Evolutionary conservation across 257 asterid species (phyloP).

Genomic region (Nicotiana attenuata): DNA sequence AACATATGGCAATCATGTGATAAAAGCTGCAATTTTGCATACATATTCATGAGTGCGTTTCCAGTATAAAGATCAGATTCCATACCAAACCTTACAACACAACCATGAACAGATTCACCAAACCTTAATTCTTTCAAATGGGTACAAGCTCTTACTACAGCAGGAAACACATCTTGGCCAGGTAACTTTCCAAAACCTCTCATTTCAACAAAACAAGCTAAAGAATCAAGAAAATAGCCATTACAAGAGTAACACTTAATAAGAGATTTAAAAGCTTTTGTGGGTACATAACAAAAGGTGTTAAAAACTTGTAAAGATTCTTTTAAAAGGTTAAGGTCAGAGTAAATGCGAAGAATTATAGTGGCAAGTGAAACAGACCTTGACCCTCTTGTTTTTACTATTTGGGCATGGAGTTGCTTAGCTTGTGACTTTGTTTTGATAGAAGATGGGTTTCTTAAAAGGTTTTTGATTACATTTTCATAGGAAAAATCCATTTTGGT

Average conservation of each 20-base stretch:
- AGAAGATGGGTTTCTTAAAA: constrained; percentile 35
- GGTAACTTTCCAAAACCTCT: constrained; percentile 58
- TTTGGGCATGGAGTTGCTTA: constrained; percentile 77
- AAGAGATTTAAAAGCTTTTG: constrained; percentile 74
- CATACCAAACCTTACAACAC: constrained; percentile 56
- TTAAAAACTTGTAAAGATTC: constrained; percentile 48
- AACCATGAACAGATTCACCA: constrained; percentile 78
- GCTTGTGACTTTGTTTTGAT: constrained; percentile 70
- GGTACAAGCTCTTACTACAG: constrained; percentile 63
- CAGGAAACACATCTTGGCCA: constrained; percentile 72
- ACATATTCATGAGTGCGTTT: constrained; percentile 87
- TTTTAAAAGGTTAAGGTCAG: constrained; percentile 55
- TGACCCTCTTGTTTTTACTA: constrained; percentile 37
- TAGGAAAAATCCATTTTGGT: constrained; percentile 29
- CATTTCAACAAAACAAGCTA: constrained; percentile 57
- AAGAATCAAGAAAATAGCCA: constrained; percentile 46
- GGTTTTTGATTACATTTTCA: constrained; percentile 21
- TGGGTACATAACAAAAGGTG: constrained; percentile 36
- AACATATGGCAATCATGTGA: constrained; percentile 25
- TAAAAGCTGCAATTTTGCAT: constrained; percentile 54
- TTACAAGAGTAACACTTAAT: constrained; percentile 64
- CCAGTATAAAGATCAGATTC: constrained; percentile 72
- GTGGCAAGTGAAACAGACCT: constrained; percentile 26
- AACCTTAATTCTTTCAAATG: constrained; percentile 54
- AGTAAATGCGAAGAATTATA: constrained; percentile 52